These are phyloP conservation scores for Prunus mira DNA, from an alignment of 306 rosid genomes.

Conservation along the genomic window DNA sequence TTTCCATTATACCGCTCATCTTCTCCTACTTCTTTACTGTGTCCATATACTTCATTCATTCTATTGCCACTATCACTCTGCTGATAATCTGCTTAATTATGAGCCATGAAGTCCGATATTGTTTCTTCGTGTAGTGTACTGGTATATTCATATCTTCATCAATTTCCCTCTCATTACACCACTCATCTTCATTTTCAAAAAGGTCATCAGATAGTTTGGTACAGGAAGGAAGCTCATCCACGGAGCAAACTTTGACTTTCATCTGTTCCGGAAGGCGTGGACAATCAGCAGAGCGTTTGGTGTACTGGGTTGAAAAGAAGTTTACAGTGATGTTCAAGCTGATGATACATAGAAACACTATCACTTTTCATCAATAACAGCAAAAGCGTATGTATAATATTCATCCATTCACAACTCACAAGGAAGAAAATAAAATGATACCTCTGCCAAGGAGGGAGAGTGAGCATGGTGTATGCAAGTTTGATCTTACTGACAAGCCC, in stretches of 20 bases:
- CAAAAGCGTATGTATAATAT: background rate
- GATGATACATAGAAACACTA: conserved; percentile 18
- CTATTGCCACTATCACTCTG: background rate
- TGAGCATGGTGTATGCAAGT: conserved; percentile 93
- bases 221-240: conserved; percentile 75
- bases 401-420: background rate
- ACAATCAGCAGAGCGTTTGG: conserved; percentile 63
- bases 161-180: conserved; percentile 35
- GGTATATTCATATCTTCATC: conserved; percentile 16
- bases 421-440: background rate
- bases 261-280: conserved; percentile 67
- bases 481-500: conserved; percentile 82
- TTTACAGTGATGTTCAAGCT: conserved; percentile 80
- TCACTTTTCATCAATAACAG: conserved; percentile 16
- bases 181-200: conserved; percentile 48
- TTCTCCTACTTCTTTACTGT: conserved; percentile 34
- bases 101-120: conserved; percentile 22
- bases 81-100: conserved; percentile 15
- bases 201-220: conserved; percentile 34
- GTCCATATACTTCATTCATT: background rate
- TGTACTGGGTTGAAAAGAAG: conserved; percentile 80
- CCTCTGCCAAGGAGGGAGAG: conserved; percentile 84
- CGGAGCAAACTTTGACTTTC: conserved; percentile 54
- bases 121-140: conserved; percentile 26
- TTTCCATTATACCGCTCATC: conserved; percentile 30